These are phyloP conservation scores for Paraglomus brasilianum DNA, from an alignment of 192 early-diverging fungal species.

Conservation along the genomic window DNA sequence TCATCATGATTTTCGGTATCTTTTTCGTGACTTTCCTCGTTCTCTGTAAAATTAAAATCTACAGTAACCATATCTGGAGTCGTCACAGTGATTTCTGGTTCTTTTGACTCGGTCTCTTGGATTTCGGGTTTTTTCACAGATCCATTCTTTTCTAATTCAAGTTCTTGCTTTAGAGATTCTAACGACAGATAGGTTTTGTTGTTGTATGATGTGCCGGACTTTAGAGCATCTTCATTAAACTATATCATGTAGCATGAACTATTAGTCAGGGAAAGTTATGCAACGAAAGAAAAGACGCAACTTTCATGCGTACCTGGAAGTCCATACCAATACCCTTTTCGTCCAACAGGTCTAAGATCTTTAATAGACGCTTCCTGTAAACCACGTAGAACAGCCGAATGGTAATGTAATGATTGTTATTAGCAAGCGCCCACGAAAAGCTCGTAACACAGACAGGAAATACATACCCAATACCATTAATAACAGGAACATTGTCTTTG, in stretches of 20 bases:
- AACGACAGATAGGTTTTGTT: conserved; percentile 23
- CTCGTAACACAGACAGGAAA: neutral
- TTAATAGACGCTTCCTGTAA: conserved; percentile 37
- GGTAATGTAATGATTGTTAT: neutral
- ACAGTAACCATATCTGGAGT: conserved; percentile 2
- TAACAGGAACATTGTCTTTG: conserved; percentile 41
- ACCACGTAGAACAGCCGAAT: neutral
- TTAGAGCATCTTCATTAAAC: conserved; percentile 32
- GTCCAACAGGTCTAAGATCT: conserved; percentile 38
- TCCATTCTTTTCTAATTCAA: conserved; percentile 19
- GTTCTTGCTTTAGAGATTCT: conserved; percentile 26
- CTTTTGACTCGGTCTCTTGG: neutral
- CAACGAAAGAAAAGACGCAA: neutral
- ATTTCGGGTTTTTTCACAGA: neutral
- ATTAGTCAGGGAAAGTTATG: no score
- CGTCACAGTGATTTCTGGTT: neutral
- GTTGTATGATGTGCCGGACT: conserved; percentile 30
- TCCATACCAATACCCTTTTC: conserved; percentile 41
- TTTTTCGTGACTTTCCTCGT: neutral
- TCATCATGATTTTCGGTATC: conserved; percentile 31
- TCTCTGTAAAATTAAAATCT: neutral
- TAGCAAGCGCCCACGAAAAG: neutral
- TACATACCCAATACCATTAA: conserved; percentile 47
- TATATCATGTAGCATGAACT: conserved; percentile 21
- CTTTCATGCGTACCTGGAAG: conserved; percentile 37